Evolutionary conservation across 257 asterid genomes (phyloP).

Genomic region (Solanum lignicaule): DNA sequence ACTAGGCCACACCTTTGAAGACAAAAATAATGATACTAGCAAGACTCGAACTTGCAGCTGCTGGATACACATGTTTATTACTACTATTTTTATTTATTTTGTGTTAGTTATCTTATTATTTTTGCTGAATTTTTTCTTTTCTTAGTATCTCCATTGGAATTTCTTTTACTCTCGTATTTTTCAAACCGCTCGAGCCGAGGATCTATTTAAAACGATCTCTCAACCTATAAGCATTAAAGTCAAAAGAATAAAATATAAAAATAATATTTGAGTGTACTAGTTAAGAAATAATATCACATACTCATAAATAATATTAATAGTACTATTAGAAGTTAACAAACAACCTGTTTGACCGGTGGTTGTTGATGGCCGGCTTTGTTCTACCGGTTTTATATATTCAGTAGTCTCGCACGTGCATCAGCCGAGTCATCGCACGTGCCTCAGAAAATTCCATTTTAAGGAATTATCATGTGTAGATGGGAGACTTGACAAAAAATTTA

Average conservation of each 20-base stretch:
- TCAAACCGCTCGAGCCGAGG: accelerated
- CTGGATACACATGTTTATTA: neutral
- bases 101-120: neutral
- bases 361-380: neutral
- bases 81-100: neutral
- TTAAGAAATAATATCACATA: neutral
- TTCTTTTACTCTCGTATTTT: neutral
- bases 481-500: neutral
- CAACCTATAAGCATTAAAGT: neutral
- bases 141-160: neutral
- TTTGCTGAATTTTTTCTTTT: neutral
- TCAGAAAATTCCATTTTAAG: neutral
- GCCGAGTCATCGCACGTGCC: neutral
- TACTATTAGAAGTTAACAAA: neutral
- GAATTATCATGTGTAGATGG: neutral
- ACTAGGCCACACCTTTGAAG: too few relatives aligned
- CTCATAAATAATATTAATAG: neutral
- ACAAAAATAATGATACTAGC: too few relatives aligned
- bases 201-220: neutral
- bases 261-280: neutral
- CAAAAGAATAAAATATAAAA: neutral
- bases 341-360: neutral
- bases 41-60: neutral
- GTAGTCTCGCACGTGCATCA: neutral
- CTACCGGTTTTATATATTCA: neutral